Conservation (phyloP, 208 protist species). For the Perkinsela sp. region DNA sequence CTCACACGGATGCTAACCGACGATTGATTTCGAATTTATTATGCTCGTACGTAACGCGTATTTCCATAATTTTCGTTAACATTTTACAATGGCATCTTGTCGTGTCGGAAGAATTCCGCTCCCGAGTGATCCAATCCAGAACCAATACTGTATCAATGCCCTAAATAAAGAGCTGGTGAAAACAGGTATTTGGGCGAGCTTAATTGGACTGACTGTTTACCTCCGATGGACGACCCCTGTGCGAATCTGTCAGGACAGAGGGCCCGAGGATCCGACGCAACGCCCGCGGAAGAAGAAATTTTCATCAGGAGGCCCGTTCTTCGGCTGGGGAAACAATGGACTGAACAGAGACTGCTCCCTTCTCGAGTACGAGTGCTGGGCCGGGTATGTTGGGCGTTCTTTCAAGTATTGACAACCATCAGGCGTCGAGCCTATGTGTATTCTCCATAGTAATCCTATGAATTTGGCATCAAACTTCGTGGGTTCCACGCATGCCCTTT, state of each 20-base stretch:
- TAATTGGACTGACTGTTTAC: slow-evolving; percentile 40
- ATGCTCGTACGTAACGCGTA: too few relatives aligned
- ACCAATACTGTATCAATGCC: slow-evolving; percentile 13
- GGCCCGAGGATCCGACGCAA: slow-evolving; percentile 36
- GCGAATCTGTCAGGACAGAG: slow-evolving; percentile 42
- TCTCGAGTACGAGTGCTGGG: slow-evolving; percentile 57
- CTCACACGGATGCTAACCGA: too few relatives aligned
- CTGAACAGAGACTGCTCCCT: slow-evolving; percentile 54
- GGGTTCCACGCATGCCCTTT: too few relatives aligned
- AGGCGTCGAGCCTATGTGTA: too few relatives aligned
- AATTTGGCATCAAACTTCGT: too few relatives aligned
- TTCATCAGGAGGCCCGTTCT: slow-evolving; percentile 31
- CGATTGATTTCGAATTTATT: too few relatives aligned
- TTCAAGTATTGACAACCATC: slow-evolving; percentile 52
- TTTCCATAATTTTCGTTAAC: too few relatives aligned
- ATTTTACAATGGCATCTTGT: slow-evolving; percentile 18
- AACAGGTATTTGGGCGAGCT: slow-evolving; percentile 18
- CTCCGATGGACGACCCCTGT: slow-evolving; percentile 35
- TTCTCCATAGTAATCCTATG: too few relatives aligned
- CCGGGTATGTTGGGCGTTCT: slow-evolving; percentile 48
- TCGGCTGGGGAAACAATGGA: slow-evolving; percentile 60
- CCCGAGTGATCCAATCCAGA: slow-evolving; percentile 40
- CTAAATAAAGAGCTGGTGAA: slow-evolving; percentile 24
- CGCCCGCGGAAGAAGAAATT: slow-evolving; percentile 38
- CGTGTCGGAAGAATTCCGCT: slow-evolving; percentile 35